A percentile compares a stretch with the other conserved stretches of the same genome.
phyloP scores from a whole-genome alignment of 2,329 filamentous ascomycete species.

The Cordyceps fumosorosea region DNA sequence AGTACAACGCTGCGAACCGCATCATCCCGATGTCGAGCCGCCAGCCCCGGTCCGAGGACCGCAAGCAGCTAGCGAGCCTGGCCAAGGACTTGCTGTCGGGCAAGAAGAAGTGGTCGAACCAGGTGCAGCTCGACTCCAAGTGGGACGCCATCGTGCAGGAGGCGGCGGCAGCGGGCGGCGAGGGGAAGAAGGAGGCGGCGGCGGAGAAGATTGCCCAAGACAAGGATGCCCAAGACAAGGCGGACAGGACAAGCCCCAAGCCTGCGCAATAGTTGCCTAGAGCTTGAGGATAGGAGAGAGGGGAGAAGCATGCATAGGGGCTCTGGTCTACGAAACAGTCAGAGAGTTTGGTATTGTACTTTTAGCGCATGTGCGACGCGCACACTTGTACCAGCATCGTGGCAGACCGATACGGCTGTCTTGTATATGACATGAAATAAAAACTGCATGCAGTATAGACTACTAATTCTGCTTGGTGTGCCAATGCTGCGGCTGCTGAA shows the following conservation, averaged over 20 bases:
- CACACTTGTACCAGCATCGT: conserved; percentile 14
- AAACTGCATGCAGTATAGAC: not conserved
- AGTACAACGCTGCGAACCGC: conserved; percentile 26
- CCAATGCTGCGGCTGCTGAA: conserved; percentile 56
- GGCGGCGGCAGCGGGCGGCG: conserved; percentile 16
- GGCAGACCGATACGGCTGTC: conserved; percentile 3
- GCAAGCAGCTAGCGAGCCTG: conserved; percentile 50
- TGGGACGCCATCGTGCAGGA: conserved; percentile 32
- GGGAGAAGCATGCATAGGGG: not conserved
- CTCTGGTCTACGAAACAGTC: not conserved
- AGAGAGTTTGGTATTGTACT: conserved; percentile 9
- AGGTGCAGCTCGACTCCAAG: conserved; percentile 38
- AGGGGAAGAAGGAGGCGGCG: conserved; percentile 15
- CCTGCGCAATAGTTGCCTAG: conserved; percentile 1
- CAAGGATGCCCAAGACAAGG: not conserved
- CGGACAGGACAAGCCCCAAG: not conserved
- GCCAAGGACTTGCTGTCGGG: conserved; percentile 57
- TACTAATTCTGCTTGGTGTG: not conserved
- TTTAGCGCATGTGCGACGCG: conserved; percentile 12
- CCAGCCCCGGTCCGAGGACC: conserved; percentile 33
- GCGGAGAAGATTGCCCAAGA: conserved; percentile 16
- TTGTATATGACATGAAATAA: conserved; percentile 20
- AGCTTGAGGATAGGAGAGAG: not conserved
- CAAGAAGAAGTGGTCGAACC: conserved; percentile 53
- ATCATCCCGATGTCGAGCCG: conserved; percentile 35